Evolutionary conservation across 2,329 filamentous ascomycete species (phyloP), one percentile per base, ranked within the genome.

Genomic region (Phialophora tarda): DNA sequence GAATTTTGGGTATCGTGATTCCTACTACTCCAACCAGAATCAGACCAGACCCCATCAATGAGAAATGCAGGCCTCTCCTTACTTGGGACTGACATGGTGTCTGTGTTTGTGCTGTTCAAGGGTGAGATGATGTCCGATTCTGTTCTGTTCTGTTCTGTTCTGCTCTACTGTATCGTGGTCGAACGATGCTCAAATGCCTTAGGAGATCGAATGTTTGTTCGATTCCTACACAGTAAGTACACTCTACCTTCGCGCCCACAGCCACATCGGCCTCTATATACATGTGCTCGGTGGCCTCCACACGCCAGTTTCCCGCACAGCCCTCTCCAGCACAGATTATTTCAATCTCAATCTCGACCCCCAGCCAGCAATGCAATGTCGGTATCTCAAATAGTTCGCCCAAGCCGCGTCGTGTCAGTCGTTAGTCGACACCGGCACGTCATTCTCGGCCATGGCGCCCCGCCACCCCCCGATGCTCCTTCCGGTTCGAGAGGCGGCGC

Each of bases 1-100:
- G 69, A 48, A 75, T 66, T 62, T 72, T 74, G 24, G 74, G 73
- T 47, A 74, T 69, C 4, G 71, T 71, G 61, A 73, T 68, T 26
- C 72, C 73, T 17, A 73, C 69, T 67, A 44, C 32, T 34, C 32
- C 2, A 38, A 28, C 26, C 3, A 23, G 24, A 1, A 30, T 68
- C 50, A 68, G 58, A 23, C 50, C 34, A 28, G 30, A 28, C 28
- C 34, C 17, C 28, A 17, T 54, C 6, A 41, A 12, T 23, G 10
- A 28, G 28, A 6, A 41, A 4, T 6, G 23, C 21, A 57, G 26
- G 23, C n/a, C 11, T 5, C 11, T 34, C 11, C 65, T 51, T 58
- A 70, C 68, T 57, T 60, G 68, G 63, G 3, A 67, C 24, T 34
- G 66, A 66, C 68, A 70, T 70, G 57, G 17, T 58, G 61, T 1